Percentiles rank a stretch among this genome's conserved stretches.
phyloP scores from a whole-genome alignment of 2,329 filamentous ascomycete species.

The Trichoderma simmonsii region DNA sequence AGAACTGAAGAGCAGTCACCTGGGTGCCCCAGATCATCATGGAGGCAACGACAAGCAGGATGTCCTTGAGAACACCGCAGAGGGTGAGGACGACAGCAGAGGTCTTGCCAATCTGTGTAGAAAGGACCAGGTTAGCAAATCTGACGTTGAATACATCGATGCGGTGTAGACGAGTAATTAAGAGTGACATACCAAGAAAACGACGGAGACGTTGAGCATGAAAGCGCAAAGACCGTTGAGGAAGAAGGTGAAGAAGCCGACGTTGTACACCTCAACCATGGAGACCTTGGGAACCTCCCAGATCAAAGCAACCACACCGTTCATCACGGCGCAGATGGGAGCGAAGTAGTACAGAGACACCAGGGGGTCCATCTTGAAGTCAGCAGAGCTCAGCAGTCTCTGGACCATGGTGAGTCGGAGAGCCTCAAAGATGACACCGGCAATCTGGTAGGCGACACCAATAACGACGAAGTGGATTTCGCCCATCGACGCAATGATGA shows the following conservation, averaged over 20 bases:
- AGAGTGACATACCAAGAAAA: slow-evolving; percentile 67
- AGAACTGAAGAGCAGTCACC: slow-evolving; percentile 72
- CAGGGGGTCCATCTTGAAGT: slow-evolving; percentile 90
- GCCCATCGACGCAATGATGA: slow-evolving; percentile 89
- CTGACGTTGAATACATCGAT: background rate
- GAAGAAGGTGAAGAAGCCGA: slow-evolving; percentile 70
- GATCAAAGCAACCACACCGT: slow-evolving; percentile 68
- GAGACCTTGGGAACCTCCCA: slow-evolving; percentile 69
- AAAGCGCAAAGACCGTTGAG: slow-evolving; percentile 77
- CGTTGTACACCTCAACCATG: slow-evolving; percentile 67
- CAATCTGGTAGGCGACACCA: slow-evolving; percentile 76
- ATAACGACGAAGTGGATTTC: slow-evolving; percentile 89
- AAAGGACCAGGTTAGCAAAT: slow-evolving; percentile 27
- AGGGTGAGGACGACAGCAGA: slow-evolving; percentile 83
- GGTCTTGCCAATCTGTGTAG: slow-evolving; percentile 78
- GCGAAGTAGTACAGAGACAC: slow-evolving; percentile 91
- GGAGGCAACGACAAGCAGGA: slow-evolving; percentile 74
- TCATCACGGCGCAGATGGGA: slow-evolving; percentile 79
- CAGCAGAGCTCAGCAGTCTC: slow-evolving; percentile 73
- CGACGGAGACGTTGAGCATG: slow-evolving; percentile 78
- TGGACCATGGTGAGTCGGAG: slow-evolving; percentile 82
- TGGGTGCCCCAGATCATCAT: slow-evolving; percentile 80
- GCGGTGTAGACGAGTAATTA: background rate
- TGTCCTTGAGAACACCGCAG: slow-evolving; percentile 84
- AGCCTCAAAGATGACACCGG: slow-evolving; percentile 77